Conservation (phyloP, 2,329 filamentous ascomycete species). For the Calonectria ilicicola region DNA sequence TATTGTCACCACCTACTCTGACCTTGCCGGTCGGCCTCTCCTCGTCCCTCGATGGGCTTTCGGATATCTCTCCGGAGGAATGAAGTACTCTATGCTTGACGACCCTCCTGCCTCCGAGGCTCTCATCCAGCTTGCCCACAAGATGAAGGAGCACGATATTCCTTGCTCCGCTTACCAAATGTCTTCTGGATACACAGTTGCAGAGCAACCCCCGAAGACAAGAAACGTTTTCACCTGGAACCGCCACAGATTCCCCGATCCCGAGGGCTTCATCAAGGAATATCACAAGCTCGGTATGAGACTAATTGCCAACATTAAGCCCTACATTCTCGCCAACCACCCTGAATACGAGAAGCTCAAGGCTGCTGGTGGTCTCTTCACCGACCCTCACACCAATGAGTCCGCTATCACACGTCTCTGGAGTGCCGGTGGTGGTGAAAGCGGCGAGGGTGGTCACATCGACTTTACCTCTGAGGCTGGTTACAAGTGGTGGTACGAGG, state of each 20-base stretch:
- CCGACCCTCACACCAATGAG: constrained; percentile 63
- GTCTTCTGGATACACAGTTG: constrained; percentile 79
- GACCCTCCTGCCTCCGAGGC: constrained; percentile 66
- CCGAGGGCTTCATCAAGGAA: constrained; percentile 70
- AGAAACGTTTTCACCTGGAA: constrained; percentile 80
- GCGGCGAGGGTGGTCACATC: constrained; percentile 77
- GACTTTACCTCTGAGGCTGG: constrained; percentile 78
- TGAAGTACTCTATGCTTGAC: constrained; percentile 65
- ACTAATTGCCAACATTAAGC: constrained; percentile 79
- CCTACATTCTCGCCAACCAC: constrained; percentile 76
- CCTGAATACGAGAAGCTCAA: constrained; percentile 73
- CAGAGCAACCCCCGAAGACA: constrained; percentile 75
- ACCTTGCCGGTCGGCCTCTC: constrained; percentile 75
- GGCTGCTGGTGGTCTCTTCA: constrained; percentile 72
- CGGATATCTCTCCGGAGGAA: constrained; percentile 77
- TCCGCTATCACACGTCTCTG: constrained; percentile 73
- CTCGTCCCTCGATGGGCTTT: constrained; percentile 79
- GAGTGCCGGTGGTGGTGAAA: constrained; percentile 79
- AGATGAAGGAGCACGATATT: constrained; percentile 73
- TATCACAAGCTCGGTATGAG: constrained; percentile 75
- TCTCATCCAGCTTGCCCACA: constrained; percentile 70
- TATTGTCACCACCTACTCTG: constrained; percentile 74
- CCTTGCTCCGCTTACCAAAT: constrained; percentile 80
- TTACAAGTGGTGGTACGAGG: constrained; percentile 79
- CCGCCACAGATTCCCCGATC: constrained; percentile 75